phyloP scores from a whole-genome alignment of 2,329 filamentous ascomycete genomes.

The Arthroderma uncinatum region DNA sequence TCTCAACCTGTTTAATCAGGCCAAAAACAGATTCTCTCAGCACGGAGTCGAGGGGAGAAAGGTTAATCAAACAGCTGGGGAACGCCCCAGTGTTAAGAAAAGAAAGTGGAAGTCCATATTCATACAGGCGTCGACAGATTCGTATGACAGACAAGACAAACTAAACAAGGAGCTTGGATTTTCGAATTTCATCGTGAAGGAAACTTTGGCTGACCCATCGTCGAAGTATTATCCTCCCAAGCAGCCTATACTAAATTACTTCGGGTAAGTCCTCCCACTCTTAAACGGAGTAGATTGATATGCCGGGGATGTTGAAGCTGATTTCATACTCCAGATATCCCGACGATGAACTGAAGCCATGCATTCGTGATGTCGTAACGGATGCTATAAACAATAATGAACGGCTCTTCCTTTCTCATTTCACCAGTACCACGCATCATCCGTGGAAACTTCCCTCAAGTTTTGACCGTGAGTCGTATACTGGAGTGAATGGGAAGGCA shows the following conservation, averaged over 20 bases:
- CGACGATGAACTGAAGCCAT: constrained; percentile 33
- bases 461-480: constrained; percentile 22
- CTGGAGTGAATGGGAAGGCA: constrained; percentile 16
- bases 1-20: constrained; percentile 22
- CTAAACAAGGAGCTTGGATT: constrained; percentile 30
- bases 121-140: constrained; percentile 24
- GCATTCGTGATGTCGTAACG: constrained; percentile 20
- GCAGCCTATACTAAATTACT: constrained; percentile 32
- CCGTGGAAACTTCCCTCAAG: constrained; percentile 31
- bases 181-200: constrained; percentile 21
- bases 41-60: neutral
- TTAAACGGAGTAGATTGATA: neutral
- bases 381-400: constrained; percentile 18
- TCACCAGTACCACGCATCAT: constrained; percentile 32
- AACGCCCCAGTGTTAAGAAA: constrained; percentile 14
- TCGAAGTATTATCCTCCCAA: constrained; percentile 26
- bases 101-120: constrained; percentile 25
- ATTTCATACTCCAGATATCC: constrained; percentile 21
- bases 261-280: constrained; percentile 25
- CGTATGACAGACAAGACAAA: constrained; percentile 21
- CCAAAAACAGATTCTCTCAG: neutral
- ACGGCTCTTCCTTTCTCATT: constrained; percentile 24
- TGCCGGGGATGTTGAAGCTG: neutral
- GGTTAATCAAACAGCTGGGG: neutral
- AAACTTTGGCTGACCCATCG: constrained; percentile 19